Percentiles rank a stretch among this genome's conserved stretches.
Conservation (phyloP, 345 rosid species). For the Euphorbia pulcherrima region DNA sequence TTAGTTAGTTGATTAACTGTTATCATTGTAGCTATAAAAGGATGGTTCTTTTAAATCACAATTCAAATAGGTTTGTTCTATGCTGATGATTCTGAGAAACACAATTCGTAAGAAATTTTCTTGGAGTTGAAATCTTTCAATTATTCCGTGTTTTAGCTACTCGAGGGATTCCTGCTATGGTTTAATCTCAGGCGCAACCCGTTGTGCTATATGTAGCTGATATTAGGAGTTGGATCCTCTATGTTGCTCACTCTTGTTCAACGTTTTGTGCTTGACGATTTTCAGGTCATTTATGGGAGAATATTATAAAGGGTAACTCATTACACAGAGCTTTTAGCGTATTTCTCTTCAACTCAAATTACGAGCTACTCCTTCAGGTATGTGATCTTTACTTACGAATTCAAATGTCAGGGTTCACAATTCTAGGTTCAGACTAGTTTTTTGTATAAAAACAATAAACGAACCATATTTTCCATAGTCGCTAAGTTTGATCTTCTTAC, state of each 20-base stretch:
- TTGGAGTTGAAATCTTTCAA: no score
- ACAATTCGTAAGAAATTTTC: neutral
- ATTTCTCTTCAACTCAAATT: conserved; percentile 84
- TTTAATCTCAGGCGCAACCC: no score
- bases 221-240: no score
- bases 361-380: conserved; percentile 98
- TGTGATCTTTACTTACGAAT: neutral
- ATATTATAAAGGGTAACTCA: conserved; percentile 64
- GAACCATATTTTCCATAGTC: neutral
- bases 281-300: conserved; percentile 97
- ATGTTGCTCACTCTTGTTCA: no score
- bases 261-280: conserved; percentile 8
- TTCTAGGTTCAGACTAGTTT: no score
- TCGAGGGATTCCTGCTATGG: no score
- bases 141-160: no score
- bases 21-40: no score
- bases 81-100: neutral
- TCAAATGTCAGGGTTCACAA: neutral
- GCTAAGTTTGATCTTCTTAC: neutral
- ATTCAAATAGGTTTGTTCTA: neutral
- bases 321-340: conserved; percentile 98
- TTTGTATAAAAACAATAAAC: neutral
- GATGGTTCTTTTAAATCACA: neutral
- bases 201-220: no score
- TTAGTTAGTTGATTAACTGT: neutral